Percentiles rank a stretch among this genome's conserved stretches.
phyloP scores from a whole-genome alignment of 2,329 filamentous ascomycete genomes.

The Fusarium virguliforme region DNA sequence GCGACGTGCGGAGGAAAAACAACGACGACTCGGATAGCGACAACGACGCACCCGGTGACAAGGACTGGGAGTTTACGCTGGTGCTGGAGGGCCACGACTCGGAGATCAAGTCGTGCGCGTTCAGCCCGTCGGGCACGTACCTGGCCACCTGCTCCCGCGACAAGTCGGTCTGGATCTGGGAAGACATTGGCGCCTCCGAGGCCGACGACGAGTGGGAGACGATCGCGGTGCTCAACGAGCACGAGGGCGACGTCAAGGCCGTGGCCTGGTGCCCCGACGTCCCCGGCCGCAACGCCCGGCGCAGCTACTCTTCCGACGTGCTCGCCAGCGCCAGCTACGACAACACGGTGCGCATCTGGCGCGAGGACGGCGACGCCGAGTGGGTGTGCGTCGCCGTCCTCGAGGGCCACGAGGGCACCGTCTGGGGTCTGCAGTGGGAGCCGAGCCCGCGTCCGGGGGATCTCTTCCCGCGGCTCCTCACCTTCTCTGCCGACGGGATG shows the following conservation, averaged over 20 bases:
- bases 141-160: slow-evolving; percentile 93
- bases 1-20: slow-evolving; percentile 40
- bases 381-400: slow-evolving; percentile 92
- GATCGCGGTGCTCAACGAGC: slow-evolving; percentile 93
- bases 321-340: slow-evolving; percentile 96
- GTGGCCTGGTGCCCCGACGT: slow-evolving; percentile 90
- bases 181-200: slow-evolving; percentile 82
- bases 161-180: slow-evolving; percentile 99
- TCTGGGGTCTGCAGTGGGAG: slow-evolving; percentile 90
- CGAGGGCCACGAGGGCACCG: slow-evolving; percentile 85
- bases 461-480: slow-evolving; percentile 76
- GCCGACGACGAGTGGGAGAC: slow-evolving; percentile 98
- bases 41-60: slow-evolving; percentile 71
- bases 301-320: slow-evolving; percentile 75
- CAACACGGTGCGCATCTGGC: slow-evolving; percentile 89
- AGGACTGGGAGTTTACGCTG: slow-evolving; percentile 93
- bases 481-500: slow-evolving; percentile 87
- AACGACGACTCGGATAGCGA: slow-evolving; percentile 49
- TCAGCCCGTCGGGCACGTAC: slow-evolving; percentile 81
- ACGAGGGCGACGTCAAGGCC: slow-evolving; percentile 95
- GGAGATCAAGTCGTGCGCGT: slow-evolving; percentile 87
- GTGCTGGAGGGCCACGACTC: slow-evolving; percentile 96
- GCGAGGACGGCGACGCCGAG: slow-evolving; percentile 89
- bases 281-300: slow-evolving; percentile 62
- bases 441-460: slow-evolving; percentile 57